Conservation (phyloP, 2,329 filamentous ascomycete species). For the Albophoma yamanashiensis region DNA sequence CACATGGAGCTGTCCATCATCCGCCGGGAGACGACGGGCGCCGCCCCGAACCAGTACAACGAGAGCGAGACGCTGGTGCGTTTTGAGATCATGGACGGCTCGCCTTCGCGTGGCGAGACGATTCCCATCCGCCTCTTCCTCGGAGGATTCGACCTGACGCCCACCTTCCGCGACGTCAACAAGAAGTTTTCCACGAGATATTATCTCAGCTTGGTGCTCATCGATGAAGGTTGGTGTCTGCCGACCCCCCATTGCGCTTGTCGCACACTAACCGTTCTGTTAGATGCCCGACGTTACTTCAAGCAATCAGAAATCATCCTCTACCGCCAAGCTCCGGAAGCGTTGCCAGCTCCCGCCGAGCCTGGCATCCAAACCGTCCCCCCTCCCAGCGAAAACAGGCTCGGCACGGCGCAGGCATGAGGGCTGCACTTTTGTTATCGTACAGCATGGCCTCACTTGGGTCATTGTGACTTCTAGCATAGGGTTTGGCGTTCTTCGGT, state of each 20-base stretch:
- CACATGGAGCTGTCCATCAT: slow-evolving; percentile 99
- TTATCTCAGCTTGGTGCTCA: slow-evolving; percentile 90
- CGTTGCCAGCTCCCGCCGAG: slow-evolving; percentile 18
- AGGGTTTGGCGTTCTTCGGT: slow-evolving; percentile 26
- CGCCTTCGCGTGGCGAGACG: slow-evolving; percentile 86
- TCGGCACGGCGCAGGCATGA: slow-evolving; percentile 25
- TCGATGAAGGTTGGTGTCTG: slow-evolving; percentile 66
- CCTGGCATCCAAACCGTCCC: slow-evolving; percentile 30
- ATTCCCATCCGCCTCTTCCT: slow-evolving; percentile 96
- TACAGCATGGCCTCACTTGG: slow-evolving; percentile 3
- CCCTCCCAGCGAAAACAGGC: slow-evolving; percentile 33
- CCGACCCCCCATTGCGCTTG: background rate
- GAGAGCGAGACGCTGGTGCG: slow-evolving; percentile 96
- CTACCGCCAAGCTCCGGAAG: slow-evolving; percentile 67
- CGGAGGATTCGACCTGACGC: slow-evolving; percentile 92
- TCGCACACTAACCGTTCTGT: slow-evolving; percentile 7
- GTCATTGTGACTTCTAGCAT: slow-evolving; percentile 24
- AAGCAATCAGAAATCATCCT: slow-evolving; percentile 99
- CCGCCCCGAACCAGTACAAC: slow-evolving; percentile 97
- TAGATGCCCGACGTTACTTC: slow-evolving; percentile 93
- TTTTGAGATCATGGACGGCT: slow-evolving; percentile 99
- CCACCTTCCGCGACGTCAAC: slow-evolving; percentile 98
- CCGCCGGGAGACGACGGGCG: slow-evolving; percentile 88
- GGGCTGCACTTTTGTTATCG: background rate
- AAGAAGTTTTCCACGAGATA: slow-evolving; percentile 99